These are phyloP conservation scores for Nigrospora sphaerica DNA, from an alignment of 2,329 filamentous ascomycete genomes.

Conservation along the genomic window DNA sequence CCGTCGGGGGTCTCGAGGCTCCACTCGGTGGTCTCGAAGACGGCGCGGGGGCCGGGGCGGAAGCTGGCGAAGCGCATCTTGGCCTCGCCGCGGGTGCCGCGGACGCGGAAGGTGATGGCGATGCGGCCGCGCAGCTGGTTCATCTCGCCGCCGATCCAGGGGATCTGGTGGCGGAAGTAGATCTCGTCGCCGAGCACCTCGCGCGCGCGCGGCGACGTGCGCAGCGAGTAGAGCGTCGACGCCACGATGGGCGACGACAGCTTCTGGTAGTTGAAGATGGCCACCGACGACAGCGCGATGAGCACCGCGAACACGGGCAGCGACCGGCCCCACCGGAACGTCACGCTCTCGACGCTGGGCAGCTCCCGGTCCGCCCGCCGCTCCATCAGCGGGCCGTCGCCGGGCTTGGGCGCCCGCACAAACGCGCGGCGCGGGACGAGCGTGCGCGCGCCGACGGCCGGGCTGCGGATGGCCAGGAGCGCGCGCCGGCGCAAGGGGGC, in stretches of 20 bases:
- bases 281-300: constrained; percentile 64
- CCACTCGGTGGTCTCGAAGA: constrained; percentile 89
- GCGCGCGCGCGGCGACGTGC: constrained; percentile 69
- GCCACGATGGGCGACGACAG: constrained; percentile 79
- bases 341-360: constrained; percentile 46
- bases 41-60: constrained; percentile 50
- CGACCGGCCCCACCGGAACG: constrained; percentile 61
- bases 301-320: constrained; percentile 73
- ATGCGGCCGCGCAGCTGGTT: constrained; percentile 91
- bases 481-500: not conserved
- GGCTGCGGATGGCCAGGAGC: constrained; percentile 1
- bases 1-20: constrained; percentile 64
- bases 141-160: constrained; percentile 81
- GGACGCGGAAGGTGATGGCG: constrained; percentile 79
- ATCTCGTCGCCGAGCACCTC: constrained; percentile 79
- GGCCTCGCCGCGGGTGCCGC: constrained; percentile 64
- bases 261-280: constrained; percentile 99
- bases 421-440: constrained; percentile 32
- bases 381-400: constrained; percentile 58
- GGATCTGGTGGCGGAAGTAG: constrained; percentile 71
- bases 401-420: constrained; percentile 48
- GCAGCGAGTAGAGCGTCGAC: constrained; percentile 84
- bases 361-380: constrained; percentile 59
- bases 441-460: not conserved
- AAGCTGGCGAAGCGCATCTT: constrained; percentile 76